Percentiles rank a stretch among this genome's conserved stretches.
Evolutionary conservation across 495 filamentous ascomycete species (phyloP).

Genomic region (Cenococcum geophilum): DNA sequence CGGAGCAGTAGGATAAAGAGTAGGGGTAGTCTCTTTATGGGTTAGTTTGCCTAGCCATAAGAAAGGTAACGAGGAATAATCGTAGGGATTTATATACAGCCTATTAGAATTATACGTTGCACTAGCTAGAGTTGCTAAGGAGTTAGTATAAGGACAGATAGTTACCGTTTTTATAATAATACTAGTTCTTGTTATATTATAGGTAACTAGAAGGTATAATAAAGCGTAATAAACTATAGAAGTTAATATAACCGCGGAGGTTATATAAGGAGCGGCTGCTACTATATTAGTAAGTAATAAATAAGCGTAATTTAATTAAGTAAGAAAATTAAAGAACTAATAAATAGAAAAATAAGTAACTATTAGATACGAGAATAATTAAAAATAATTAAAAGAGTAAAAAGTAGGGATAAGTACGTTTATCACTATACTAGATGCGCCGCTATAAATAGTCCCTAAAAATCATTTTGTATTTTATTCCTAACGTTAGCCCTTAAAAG

Average conservation of each 20-base stretch:
- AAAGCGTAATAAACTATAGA: slow-evolving; percentile 4
- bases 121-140: slow-evolving; percentile 2
- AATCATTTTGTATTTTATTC: too few species aligned
- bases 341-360: background rate
- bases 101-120: slow-evolving; percentile 13
- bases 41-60: slow-evolving; percentile 18
- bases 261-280: slow-evolving; percentile 25
- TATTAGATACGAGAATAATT: background rate
- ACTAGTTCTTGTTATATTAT: background rate
- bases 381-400: too few species aligned
- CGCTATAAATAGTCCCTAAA: too few species aligned
- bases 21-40: slow-evolving; percentile 7
- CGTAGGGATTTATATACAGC: slow-evolving; percentile 26
- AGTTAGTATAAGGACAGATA: slow-evolving; percentile 7
- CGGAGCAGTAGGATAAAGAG: slow-evolving; percentile 15
- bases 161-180: slow-evolving; percentile 10
- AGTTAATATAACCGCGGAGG: slow-evolving; percentile 15
- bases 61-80: slow-evolving; percentile 18
- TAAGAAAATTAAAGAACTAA: background rate
- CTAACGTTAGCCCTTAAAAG: too few species aligned
- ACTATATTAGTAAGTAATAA: slow-evolving; percentile 13
- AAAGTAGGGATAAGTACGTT: too few species aligned
- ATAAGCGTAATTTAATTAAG: background rate
- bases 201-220: background rate
- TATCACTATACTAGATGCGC: too few species aligned